Base-by-base conservation (phyloP, 2,329 filamentous ascomycete species). In the Celoporthe dispersa region DNA sequence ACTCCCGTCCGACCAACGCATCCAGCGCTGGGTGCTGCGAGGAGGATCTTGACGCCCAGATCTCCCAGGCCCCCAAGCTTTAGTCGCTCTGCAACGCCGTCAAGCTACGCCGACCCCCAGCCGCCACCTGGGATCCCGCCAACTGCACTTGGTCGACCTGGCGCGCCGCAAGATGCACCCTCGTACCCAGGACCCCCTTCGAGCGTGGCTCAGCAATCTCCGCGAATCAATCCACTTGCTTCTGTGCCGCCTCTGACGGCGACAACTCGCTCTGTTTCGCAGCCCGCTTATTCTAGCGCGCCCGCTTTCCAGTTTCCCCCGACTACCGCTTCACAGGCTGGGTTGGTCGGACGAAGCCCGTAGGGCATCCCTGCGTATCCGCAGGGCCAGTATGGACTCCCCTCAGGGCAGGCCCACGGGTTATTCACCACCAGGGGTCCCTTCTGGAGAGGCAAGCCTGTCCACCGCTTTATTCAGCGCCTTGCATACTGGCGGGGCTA, bases 31-130 rank as follows among this genome's bases (percentile, higher is more conserved):
- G 78, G 75, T 68, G 74, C 74, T 66, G 64, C 80, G 68, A 81
- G 87, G 73, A 84, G 84, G 44, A 84, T 88, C n/a, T 76, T 89
- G 71, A 89, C 86, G 14, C 87, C 89, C 0, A 83, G 84, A 73
- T 90, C 89, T 12, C 88, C 88, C 55, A 84, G 88, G 71, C 81
- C 85, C 35, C 80, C 84, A 25, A 88, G 86, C 74, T 75, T 86
- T 16, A 82, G 83, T 41, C 78, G 80, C 22, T 73, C 70, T 51
- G 76, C 77, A 59, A 74, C 76, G 14, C 73, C 76, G 44, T 68
- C 70, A 70, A 77, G 78, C 64, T 71, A 76, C 33, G 70, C 77
- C 33, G 79, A 77, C 62, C 66, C 76, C 9, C 77, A 78, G 11
- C 78, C 77, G 60, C 68, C 75, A 14, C 57, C 72, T 60, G 73